A percentile compares a stretch with the other conserved stretches of the same genome.
phyloP scores from a whole-genome alignment of 331 rosid genomes.

The Acacia pycnantha region DNA sequence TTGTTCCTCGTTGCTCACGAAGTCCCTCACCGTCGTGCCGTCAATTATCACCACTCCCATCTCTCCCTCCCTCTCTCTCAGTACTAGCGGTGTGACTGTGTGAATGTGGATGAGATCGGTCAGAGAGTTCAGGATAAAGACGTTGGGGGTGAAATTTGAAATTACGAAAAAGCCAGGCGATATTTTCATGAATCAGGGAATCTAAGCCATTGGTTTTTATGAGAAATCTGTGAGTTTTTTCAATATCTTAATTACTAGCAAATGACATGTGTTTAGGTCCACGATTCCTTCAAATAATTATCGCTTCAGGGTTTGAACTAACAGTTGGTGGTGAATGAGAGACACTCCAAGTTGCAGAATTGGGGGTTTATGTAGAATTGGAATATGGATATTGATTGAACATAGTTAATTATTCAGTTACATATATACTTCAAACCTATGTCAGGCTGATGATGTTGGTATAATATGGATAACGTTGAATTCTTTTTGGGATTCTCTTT shows the following conservation, averaged over 20 bases:
- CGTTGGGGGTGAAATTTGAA: neutral
- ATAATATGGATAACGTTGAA: neutral
- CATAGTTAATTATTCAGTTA: too few species aligned
- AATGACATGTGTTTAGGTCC: too few species aligned
- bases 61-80: neutral
- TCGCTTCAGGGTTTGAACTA: too few species aligned
- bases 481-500: neutral
- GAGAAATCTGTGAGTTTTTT: neutral
- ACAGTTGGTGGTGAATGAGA: too few species aligned
- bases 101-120: neutral
- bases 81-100: neutral
- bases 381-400: neutral
- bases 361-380: neutral
- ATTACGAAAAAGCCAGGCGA: conserved; percentile 2
- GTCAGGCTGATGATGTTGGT: too few species aligned
- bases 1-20: conserved; percentile 48
- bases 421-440: too few species aligned
- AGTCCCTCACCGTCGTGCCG: conserved; percentile 75
- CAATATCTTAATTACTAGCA: too few species aligned
- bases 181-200: neutral
- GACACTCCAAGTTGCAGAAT: neutral
- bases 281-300: too few species aligned
- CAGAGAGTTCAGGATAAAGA: neutral
- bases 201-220: neutral
- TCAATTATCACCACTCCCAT: conserved; percentile 90